These are phyloP conservation scores for Rhodotorula sp. DNA, from an alignment of 1,284 basidiomycete species.

Conservation along the genomic window DNA sequence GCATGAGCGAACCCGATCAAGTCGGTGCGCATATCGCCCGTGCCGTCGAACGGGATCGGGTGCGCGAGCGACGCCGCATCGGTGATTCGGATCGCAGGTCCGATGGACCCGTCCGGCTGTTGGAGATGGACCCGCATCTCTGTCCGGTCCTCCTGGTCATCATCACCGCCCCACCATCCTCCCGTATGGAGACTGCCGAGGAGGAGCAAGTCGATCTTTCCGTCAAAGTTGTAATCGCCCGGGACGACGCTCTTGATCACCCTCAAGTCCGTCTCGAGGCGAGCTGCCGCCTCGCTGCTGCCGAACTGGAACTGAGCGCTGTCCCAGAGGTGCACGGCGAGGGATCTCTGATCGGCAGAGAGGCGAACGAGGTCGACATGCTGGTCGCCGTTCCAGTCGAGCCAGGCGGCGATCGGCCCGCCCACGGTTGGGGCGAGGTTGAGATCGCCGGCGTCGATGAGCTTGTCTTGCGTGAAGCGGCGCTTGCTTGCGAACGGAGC, in stretches of 20 bases:
- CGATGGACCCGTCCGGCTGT: conserved; percentile 59
- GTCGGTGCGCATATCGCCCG: conserved; percentile 85
- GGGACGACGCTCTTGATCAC: conserved; percentile 71
- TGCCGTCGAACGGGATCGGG: conserved; percentile 79
- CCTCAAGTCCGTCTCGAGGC: background rate
- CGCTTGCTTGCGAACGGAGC: conserved; percentile 48
- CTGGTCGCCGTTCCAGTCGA: conserved; percentile 93
- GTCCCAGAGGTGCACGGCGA: conserved; percentile 78
- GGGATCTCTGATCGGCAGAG: conserved; percentile 65
- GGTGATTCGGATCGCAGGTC: conserved; percentile 46
- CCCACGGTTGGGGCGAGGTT: conserved; percentile 57
- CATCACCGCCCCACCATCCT: conserved; percentile 46
- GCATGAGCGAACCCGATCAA: conserved; percentile 61
- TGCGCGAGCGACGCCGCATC: conserved; percentile 70
- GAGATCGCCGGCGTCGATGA: conserved; percentile 75
- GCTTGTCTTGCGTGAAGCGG: conserved; percentile 78
- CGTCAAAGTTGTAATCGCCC: conserved; percentile 88
- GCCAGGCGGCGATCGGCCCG: conserved; percentile 74
- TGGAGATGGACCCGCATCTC: conserved; percentile 69
- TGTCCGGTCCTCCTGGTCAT: conserved; percentile 49
- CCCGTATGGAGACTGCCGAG: conserved; percentile 59
- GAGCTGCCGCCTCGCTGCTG: conserved; percentile 8
- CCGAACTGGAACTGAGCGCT: conserved; percentile 69
- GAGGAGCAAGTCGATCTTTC: conserved; percentile 81
- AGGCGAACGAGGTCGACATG: conserved; percentile 83